Percentiles rank a stretch among this genome's conserved stretches.
Evolutionary conservation across 169 alveolate genomes (phyloP).

Genomic region (Plasmodium knowlesi): DNA sequence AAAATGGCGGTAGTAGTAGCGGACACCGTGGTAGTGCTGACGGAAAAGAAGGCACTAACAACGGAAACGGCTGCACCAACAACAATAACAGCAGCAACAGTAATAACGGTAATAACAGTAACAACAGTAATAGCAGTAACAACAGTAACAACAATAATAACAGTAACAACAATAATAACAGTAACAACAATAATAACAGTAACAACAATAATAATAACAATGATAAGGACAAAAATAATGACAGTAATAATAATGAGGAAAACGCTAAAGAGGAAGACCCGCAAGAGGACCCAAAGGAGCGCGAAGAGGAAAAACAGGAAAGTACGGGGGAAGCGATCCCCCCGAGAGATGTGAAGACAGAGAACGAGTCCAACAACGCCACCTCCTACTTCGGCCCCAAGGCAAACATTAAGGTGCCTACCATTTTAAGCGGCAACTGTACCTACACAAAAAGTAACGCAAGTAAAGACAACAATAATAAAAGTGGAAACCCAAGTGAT

Average conservation of each 20-base stretch:
- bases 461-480: slow-evolving; percentile 7
- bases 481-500: background rate
- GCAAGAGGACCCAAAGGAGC: background rate
- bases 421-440: background rate
- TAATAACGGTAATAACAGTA: too few species aligned
- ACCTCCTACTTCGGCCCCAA: slow-evolving; percentile 12
- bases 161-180: background rate
- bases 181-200: slow-evolving; percentile 5
- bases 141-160: background rate
- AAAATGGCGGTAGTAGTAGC: background rate
- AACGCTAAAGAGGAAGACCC: background rate
- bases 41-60: background rate
- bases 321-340: background rate
- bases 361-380: background rate
- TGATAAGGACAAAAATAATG: background rate
- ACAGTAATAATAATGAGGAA: background rate
- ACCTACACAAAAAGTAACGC: background rate
- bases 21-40: background rate
- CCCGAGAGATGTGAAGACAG: background rate
- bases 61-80: background rate
- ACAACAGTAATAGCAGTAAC: background rate
- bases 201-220: slow-evolving; percentile 15
- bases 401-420: background rate
- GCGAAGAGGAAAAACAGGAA: background rate
- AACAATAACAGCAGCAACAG: background rate